Base-by-base conservation (phyloP, 2,329 filamentous ascomycete genomes). In the Cucurbitaria berberidis region DNA sequence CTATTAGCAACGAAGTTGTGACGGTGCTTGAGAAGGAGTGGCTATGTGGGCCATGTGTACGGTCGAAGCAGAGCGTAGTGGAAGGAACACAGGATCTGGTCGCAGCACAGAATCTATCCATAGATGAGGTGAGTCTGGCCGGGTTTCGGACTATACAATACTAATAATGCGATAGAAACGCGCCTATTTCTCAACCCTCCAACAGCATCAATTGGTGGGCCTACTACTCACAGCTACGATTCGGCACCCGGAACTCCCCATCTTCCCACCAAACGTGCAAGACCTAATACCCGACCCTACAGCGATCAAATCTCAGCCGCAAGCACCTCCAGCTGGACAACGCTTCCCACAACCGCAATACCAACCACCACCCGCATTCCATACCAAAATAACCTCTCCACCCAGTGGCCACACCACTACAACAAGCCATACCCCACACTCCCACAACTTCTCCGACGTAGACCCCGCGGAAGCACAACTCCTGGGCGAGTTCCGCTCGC, bases 1-100 rank as follows among this genome's bases (percentile, higher is more conserved):
- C 83, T 8, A 90, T 96, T 55, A 81, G 83, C n/a, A 84, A 88
- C 56, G 84, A 87, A 16, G 84, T 89, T 18, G 83, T 93, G 41
- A 81, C 81, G 30, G 83, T 90, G 55, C 80, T 86, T 58, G 84
- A 85, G 57, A 84, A 84, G 54, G 84, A 87, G 59, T 95, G 90
- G 90, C 84, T 86, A 67, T 95, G 90, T 67, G 76, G 76, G 6
- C 78, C 82, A 24, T 93, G 90, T 70, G 71, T 60, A 35, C 65
- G 67, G 26, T 63, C 68, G 3, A 74, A 67, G 51, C 64, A 66
- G 52, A 68, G 55, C 21, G 65, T 66, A 18, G 58, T 73, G 11
- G 56, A 67, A 55, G 70, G 68, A n/a, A 68, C 76, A 15, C 67
- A 72, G 13, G 64, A 69, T 16, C 74, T 80, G 21, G 67, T 76